These are phyloP conservation scores for Geosiphon pyriformis DNA, from an alignment of 192 early-diverging fungal species.

Conservation along the genomic window DNA sequence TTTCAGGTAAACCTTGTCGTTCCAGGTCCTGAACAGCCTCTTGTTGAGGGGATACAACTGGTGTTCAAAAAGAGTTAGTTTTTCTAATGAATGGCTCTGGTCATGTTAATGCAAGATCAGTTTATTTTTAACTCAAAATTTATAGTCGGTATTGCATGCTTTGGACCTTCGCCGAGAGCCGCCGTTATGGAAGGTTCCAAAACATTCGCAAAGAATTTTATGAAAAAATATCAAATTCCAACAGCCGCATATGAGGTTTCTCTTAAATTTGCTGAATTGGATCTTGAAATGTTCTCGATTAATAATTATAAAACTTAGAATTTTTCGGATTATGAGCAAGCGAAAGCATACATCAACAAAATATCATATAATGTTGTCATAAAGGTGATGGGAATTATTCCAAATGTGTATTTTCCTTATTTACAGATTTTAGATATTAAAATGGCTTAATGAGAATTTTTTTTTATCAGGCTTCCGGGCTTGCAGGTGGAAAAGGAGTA, in stretches of 20 bases:
- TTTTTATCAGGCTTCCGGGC: constrained; percentile 77
- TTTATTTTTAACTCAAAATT: background rate
- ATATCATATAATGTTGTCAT: constrained; percentile 70
- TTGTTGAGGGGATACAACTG: constrained; percentile 85
- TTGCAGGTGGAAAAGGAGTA: constrained; percentile 98
- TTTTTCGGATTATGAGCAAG: constrained; percentile 76
- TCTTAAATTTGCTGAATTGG: constrained; percentile 28
- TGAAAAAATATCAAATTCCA: constrained; percentile 92
- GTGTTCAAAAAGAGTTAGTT: constrained; percentile 74
- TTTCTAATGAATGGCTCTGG: constrained; percentile 36
- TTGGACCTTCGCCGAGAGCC: constrained; percentile 86
- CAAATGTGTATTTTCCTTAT: too few relatives aligned
- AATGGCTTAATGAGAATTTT: too few relatives aligned
- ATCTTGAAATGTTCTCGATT: constrained; percentile 3
- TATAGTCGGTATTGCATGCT: constrained; percentile 80
- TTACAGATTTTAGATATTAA: too few relatives aligned
- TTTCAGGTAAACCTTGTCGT: constrained; percentile 73
- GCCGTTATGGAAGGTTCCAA: constrained; percentile 96
- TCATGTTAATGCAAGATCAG: constrained; percentile 13
- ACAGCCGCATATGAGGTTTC: constrained; percentile 81
- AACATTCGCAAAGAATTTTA: constrained; percentile 98
- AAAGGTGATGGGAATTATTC: constrained; percentile 52
- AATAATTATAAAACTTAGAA: constrained; percentile 33
- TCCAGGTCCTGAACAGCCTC: constrained; percentile 93
- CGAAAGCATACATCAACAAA: constrained; percentile 57